Percentiles rank a stretch among this genome's conserved stretches.
Evolutionary conservation across 352 stramenopile species (phyloP).

Genomic region (Globisporangium cederbergense): DNA sequence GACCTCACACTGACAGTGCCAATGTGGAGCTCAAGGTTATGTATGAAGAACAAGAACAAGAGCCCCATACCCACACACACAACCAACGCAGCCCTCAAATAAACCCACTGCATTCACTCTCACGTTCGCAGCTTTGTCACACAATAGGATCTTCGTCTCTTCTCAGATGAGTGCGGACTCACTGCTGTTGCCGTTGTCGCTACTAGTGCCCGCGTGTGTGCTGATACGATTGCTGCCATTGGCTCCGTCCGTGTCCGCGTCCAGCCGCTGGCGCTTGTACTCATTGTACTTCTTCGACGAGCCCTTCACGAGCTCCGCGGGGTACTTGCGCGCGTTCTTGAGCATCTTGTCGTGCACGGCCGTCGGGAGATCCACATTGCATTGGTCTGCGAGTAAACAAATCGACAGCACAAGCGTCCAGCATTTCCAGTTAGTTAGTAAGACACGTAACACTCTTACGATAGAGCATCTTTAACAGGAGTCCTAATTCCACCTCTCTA

Average conservation of each 20-base stretch:
- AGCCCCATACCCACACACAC: neutral
- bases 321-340: constrained; percentile 88
- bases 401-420: neutral
- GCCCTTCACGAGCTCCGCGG: constrained; percentile 46
- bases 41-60: no score
- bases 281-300: constrained; percentile 83
- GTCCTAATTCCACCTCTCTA: neutral
- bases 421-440: neutral
- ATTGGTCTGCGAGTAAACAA: constrained; percentile 50
- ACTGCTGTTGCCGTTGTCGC: constrained; percentile 6
- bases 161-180: constrained; percentile 11
- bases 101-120: neutral
- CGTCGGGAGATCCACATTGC: constrained; percentile 85
- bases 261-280: constrained; percentile 63
- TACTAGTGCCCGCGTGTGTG: neutral
- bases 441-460: neutral
- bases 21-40: no score
- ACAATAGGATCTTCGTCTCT: neutral
- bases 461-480: neutral
- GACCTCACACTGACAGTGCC: no score
- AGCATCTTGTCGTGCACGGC: constrained; percentile 92
- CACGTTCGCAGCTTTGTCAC: neutral
- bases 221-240: neutral
- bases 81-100: neutral
- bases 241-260: constrained; percentile 17